Evolutionary conservation across 2,329 filamentous ascomycete species (phyloP), one percentile per base, ranked within the genome.

Genomic region (Pleochaeta shiraiana): DNA sequence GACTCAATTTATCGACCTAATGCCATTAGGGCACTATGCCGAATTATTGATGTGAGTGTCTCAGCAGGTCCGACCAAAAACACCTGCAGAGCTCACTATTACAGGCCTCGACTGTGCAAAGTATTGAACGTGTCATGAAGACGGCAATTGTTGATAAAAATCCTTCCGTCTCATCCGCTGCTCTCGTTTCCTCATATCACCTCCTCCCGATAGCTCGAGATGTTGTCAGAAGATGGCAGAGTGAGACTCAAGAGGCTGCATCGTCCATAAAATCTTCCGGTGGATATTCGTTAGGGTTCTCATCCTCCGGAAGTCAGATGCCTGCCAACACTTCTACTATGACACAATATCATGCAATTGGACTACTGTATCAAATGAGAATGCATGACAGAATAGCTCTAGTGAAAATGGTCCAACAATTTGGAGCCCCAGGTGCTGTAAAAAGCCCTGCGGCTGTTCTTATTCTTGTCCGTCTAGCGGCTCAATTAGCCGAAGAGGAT

Each of bases 361-460:
- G 93, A 68, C 82, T 98, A 64, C 77, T 98, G 55, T 98, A 97
- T 75, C 92, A 97, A 77, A 97, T 97, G 90, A 87, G 93, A 72
- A 87, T 87, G 71, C 91, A 96, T 75, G 93, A 98, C 75, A 85
- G 93, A 71, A 98, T 98, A 93, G 91, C 93, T 26, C 78, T 98
- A 70, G 92, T 97, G 67, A 98, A 98, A 82, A 97, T 98, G 93
- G 92, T 98, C n/a, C 93, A 98, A 78, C 93, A 98, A 75, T 97
- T 96, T 74, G 90, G 90, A 63, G 86, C 86, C 64, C 83, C 90
- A 19, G 93, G 93, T 65, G 90, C 90, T 12, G 86, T 97, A 67
- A 97, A 96, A 83, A 96, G 88, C 75, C 90, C 93, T 24, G 89
- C 92, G 66, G 93, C 91, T 37, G 86, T 91, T 65, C 84, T 98